phyloP scores from a whole-genome alignment of 2,329 filamentous ascomycete genomes.

The Rhynchosporium agropyri region DNA sequence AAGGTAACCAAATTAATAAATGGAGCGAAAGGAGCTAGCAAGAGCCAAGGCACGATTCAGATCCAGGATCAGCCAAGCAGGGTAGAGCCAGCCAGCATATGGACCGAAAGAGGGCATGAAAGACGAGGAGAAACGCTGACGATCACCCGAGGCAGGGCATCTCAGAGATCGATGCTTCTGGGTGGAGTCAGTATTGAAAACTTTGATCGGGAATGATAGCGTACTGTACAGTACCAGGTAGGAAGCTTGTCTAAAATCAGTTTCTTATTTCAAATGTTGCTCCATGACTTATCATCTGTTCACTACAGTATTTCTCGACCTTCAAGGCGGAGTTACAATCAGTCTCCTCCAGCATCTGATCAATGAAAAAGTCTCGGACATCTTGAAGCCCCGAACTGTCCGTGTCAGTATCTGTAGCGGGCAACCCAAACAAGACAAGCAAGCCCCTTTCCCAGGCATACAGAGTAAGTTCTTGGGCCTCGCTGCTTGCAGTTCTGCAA shows the following conservation, averaged over 20 bases:
- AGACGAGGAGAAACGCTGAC: conserved; percentile 23
- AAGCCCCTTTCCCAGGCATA: not conserved
- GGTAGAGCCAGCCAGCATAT: conserved; percentile 20
- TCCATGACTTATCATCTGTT: conserved; percentile 1
- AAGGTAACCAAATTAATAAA: no score
- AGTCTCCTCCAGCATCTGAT: not conserved
- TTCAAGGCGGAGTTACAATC: not conserved
- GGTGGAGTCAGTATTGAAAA: not conserved
- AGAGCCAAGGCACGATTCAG: not conserved
- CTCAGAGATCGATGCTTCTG: not conserved
- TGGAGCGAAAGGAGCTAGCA: not conserved
- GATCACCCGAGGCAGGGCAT: conserved; percentile 31
- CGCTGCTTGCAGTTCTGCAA: not conserved
- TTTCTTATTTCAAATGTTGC: not conserved
- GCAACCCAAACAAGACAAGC: not conserved
- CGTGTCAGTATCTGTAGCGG: not conserved
- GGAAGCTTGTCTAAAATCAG: not conserved
- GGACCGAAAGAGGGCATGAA: conserved; percentile 21
- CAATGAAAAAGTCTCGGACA: conserved; percentile 1
- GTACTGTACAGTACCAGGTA: no score
- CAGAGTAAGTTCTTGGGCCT: no score
- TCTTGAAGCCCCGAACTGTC: not conserved
- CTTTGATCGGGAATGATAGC: no score
- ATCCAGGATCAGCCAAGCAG: conserved; percentile 1
- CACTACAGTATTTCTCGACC: not conserved